Evolutionary conservation across 2,329 filamentous ascomycete genomes (phyloP).

Genomic region (Capronia coronata): DNA sequence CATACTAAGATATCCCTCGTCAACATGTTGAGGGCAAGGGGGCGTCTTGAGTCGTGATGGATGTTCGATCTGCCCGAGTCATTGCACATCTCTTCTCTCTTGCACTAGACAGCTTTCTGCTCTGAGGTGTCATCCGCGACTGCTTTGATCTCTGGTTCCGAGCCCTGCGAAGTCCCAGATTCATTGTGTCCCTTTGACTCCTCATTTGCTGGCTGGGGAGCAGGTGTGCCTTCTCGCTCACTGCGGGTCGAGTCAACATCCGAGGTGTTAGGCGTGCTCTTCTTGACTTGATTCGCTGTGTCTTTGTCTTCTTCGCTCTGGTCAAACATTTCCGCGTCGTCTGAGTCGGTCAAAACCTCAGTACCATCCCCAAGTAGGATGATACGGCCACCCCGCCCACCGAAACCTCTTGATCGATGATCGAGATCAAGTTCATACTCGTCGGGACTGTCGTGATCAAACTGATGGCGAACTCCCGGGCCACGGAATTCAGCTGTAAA

Average conservation of each 20-base stretch:
- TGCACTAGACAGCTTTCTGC: constrained; percentile 15
- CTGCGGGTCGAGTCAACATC: constrained; percentile 33
- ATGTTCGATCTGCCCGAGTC: constrained; percentile 18
- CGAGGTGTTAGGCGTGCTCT: constrained; percentile 43
- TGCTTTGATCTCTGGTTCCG: constrained; percentile 17
- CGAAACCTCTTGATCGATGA: constrained; percentile 57
- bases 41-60: constrained; percentile 24
- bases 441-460: constrained; percentile 62
- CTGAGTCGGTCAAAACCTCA: constrained; percentile 79
- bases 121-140: constrained; percentile 14
- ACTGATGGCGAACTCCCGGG: constrained; percentile 73
- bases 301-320: constrained; percentile 82
- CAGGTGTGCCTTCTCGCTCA: constrained; percentile 48
- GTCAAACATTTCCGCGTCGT: constrained; percentile 92
- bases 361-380: constrained; percentile 94
- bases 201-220: constrained; percentile 35
- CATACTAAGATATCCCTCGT: constrained; percentile 15
- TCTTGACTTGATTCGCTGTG: constrained; percentile 73
- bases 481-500: constrained; percentile 72
- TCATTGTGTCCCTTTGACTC: constrained; percentile 15
- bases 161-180: constrained; percentile 14
- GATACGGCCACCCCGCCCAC: constrained; percentile 71
- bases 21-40: constrained; percentile 9
- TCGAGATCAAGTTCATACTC: constrained; percentile 49
- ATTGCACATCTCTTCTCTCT: neutral